Percentiles rank a stretch among this genome's conserved stretches.
Conservation (phyloP, 1,284 basidiomycete genomes). For the Ganoderma meredithae region DNA sequence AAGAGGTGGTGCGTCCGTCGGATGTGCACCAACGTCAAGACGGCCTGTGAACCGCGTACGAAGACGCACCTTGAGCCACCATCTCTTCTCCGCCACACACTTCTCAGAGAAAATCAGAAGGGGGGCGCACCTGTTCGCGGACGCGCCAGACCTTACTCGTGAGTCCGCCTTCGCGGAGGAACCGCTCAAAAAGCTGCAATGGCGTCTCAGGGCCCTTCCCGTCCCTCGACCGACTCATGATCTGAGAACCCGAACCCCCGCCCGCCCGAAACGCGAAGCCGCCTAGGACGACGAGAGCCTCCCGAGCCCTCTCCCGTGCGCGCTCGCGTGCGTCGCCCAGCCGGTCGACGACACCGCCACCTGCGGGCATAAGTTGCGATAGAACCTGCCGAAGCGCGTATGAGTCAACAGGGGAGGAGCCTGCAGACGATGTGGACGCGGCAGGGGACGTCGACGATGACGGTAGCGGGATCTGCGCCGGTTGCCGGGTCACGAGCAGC, state of each 20-base stretch:
- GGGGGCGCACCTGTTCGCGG: constrained; percentile 74
- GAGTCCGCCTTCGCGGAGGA: constrained; percentile 75
- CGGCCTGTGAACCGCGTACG: constrained; percentile 52
- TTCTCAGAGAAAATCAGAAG: background rate
- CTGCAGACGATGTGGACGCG: constrained; percentile 53
- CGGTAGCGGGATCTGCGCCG: constrained; percentile 41
- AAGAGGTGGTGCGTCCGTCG: constrained; percentile 74
- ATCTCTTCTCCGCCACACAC: background rate
- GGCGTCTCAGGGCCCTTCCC: constrained; percentile 82
- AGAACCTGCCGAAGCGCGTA: constrained; percentile 70
- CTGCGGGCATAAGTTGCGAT: constrained; percentile 68
- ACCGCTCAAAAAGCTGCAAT: constrained; percentile 78
- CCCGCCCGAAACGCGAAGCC: constrained; percentile 70
- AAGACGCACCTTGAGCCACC: constrained; percentile 15
- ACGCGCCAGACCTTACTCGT: constrained; percentile 84
- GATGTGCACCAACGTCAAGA: constrained; percentile 72
- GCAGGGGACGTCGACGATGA: constrained; percentile 59
- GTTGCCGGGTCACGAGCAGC: constrained; percentile 55
- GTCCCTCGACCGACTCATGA: constrained; percentile 56
- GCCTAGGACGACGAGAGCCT: constrained; percentile 75
- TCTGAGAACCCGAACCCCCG: constrained; percentile 45
- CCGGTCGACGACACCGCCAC: constrained; percentile 80
- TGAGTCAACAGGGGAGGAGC: constrained; percentile 56
- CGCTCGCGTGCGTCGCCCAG: constrained; percentile 82
- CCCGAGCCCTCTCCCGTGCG: constrained; percentile 77